Conservation (phyloP, 2,329 filamentous ascomycete genomes). For the Pseudopithomyces chartarum region DNA sequence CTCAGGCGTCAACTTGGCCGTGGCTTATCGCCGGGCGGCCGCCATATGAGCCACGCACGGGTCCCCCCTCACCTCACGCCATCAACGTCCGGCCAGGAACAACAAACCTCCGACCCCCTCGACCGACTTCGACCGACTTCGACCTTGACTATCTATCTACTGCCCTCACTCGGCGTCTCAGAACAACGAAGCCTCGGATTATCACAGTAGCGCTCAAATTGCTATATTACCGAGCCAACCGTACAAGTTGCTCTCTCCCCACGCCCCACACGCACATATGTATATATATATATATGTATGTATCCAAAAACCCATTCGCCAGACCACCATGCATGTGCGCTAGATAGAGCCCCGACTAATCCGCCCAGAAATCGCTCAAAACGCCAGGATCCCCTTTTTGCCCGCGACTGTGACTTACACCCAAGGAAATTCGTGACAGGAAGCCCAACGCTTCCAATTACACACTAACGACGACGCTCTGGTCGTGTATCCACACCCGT, state of each 20-base stretch:
- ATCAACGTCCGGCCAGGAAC: background rate
- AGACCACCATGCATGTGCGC: conserved; percentile 5
- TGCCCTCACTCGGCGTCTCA: background rate
- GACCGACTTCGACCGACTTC: too few relatives aligned
- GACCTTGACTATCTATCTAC: too few relatives aligned
- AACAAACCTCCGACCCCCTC: background rate
- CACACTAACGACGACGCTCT: conserved; percentile 9
- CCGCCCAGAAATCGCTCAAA: conserved; percentile 7
- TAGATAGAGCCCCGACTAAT: background rate
- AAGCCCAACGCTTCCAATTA: conserved; percentile 15
- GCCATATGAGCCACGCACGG: background rate
- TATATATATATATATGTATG: conserved; percentile 4
- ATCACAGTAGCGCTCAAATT: background rate
- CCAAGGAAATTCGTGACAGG: conserved; percentile 31
- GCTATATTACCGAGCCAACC: conserved; percentile 1
- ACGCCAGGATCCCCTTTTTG: conserved; percentile 20
- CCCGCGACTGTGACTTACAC: conserved; percentile 21
- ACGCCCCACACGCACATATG: background rate
- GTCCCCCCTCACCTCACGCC: conserved; percentile 11
- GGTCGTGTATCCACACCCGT: background rate
- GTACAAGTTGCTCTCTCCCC: background rate
- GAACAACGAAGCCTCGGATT: background rate
- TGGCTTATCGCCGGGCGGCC: conserved; percentile 1
- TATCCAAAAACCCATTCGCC: background rate
- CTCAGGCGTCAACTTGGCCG: conserved; percentile 8